Evolutionary conservation across 192 early-diverging fungal genomes (phyloP).

Genomic region (Linnemannia elongata): DNA sequence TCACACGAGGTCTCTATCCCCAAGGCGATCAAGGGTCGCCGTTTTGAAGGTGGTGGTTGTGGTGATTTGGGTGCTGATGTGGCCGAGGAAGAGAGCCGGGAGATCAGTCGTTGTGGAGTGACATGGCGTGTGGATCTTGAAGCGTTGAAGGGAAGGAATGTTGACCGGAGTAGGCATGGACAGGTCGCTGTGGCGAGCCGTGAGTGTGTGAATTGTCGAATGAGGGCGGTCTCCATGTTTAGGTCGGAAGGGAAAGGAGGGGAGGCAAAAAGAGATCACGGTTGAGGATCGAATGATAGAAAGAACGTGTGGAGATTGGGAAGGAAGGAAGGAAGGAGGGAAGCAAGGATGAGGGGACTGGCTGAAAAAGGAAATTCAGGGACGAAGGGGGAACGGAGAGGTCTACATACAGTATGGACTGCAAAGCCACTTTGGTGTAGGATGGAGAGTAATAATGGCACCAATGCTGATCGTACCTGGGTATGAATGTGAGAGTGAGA

Average conservation of each 20-base stretch:
- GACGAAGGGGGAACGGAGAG: neutral
- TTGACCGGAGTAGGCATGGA: neutral
- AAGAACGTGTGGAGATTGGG: neutral
- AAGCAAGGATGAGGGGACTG: neutral
- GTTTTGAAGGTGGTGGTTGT: neutral
- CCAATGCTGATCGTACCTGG: neutral
- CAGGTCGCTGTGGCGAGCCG: neutral
- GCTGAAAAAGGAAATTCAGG: neutral
- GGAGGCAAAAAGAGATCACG: neutral
- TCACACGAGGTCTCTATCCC: slow-evolving; percentile 88
- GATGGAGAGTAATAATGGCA: neutral
- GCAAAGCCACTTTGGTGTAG: neutral
- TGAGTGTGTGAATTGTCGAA: slow-evolving; percentile 20
- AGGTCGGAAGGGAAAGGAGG: neutral
- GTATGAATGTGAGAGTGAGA: neutral
- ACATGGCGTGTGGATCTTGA: neutral
- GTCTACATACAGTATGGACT: too few species aligned
- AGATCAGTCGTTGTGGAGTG: neutral
- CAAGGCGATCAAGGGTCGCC: slow-evolving; percentile 63
- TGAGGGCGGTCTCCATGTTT: neutral
- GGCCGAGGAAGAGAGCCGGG: neutral
- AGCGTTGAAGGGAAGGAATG: neutral
- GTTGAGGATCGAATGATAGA: neutral
- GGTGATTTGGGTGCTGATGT: neutral
- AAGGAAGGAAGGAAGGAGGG: neutral